Evolutionary conservation across 1,284 basidiomycete species (phyloP), one percentile per base, ranked within the genome.

Genomic region (Xerocomus tenax): DNA sequence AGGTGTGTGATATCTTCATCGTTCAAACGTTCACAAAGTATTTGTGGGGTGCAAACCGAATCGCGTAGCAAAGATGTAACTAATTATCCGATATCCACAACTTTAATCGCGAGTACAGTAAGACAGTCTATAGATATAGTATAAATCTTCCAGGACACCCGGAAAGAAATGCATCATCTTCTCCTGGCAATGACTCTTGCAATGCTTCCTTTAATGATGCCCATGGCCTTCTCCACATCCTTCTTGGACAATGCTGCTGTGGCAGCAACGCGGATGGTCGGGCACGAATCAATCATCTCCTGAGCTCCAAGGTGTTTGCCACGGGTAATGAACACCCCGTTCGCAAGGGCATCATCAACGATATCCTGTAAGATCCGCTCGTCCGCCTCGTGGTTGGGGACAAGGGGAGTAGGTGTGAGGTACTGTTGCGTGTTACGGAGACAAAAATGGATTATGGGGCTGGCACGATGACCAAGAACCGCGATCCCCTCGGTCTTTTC

Each of bases 201-300:
- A 35, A 91, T 72, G 32, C 84, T 84, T 25, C 76, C 74, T 71
- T 87, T 92, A 53, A 97, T 68, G 23, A 86, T 77, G 26, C 72
- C 72, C 16, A 84, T 82, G 1, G 92, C 89, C 73, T 91, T 93
- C 72, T 96, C 92, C 50, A 85, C 81, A 61, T 98, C 96, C 71
- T 94, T 95, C 74, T 77, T 86, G 25, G 81, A 82, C 57, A 97
- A 70, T 9, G 81, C 90, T 10, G 82, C 78, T 3, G 79, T 84
- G 55, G 95, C 71, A 19, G 85, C 84, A n/a, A 98, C 71, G 51
- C 91, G 79, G 56, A 98, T 82, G 61, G 85, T 89, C n/a, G 95
- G 92, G 44, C 84, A 75, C 10, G 81, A 76, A 63, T 93, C 89
- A n/a, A 79, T 72, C 53, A 80, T 70, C 73, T 96, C 93, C 68